Evolutionary conservation across 345 rosid species (phyloP).

Genomic region (Pistacia integerrima): DNA sequence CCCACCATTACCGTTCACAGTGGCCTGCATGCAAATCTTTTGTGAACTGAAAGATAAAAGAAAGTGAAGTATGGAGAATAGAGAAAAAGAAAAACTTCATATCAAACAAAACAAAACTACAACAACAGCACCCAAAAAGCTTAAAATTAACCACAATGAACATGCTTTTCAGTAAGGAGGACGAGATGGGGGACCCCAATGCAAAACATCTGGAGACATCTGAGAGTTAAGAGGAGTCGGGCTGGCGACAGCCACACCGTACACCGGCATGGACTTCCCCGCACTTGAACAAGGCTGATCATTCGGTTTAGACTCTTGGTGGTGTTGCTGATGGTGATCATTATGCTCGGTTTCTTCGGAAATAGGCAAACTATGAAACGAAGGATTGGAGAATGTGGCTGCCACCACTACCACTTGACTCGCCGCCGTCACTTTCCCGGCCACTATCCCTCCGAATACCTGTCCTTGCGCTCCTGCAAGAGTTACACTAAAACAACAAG

Average conservation of each 20-base stretch:
- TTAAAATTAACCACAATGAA: background rate
- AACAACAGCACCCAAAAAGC: background rate
- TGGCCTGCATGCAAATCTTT: background rate
- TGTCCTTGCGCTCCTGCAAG: constrained; percentile 52
- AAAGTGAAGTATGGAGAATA: background rate
- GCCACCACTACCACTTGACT: constrained; percentile 44
- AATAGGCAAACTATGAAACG: constrained; percentile 30
- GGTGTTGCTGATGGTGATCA: background rate
- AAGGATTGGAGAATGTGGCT: constrained; percentile 35
- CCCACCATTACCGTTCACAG: background rate
- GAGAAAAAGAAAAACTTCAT: background rate
- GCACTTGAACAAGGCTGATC: constrained; percentile 13
- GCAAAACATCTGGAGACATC: constrained; percentile 32
- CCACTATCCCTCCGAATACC: constrained; percentile 54
- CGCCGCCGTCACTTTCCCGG: constrained; percentile 45
- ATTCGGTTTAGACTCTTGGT: constrained; percentile 19
- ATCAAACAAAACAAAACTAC: background rate
- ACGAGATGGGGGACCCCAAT: constrained; percentile 32
- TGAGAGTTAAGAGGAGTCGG: constrained; percentile 31
- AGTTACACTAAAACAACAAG: constrained; percentile 43
- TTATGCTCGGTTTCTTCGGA: constrained; percentile 16
- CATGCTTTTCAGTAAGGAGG: constrained; percentile 14
- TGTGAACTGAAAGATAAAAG: background rate
- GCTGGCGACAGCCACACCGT: constrained; percentile 20
- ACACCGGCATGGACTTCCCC: constrained; percentile 25